These are phyloP conservation scores for Hymenoscyphus infarciens DNA, from an alignment of 2,329 filamentous ascomycete genomes.

Conservation along the genomic window DNA sequence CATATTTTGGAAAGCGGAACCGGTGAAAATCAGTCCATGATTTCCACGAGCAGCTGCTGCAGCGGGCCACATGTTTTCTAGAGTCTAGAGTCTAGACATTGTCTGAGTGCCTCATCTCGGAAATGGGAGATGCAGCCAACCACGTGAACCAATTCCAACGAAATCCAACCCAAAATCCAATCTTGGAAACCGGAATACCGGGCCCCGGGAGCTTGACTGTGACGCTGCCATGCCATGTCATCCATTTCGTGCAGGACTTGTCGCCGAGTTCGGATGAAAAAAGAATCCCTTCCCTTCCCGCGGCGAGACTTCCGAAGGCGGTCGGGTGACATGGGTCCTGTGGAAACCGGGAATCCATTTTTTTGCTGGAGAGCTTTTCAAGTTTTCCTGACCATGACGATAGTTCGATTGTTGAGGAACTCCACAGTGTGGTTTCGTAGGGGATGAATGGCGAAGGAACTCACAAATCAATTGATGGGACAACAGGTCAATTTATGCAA, in stretches of 20 bases:
- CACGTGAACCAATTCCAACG: not conserved
- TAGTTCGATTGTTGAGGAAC: not conserved
- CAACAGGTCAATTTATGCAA: not conserved
- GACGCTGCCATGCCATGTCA: not conserved
- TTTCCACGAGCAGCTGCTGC: no score
- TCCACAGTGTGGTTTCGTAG: not conserved
- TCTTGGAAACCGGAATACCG: not conserved
- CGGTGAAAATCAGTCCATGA: not conserved
- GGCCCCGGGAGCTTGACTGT: not conserved
- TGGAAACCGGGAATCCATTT: not conserved
- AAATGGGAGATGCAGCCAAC: not conserved
- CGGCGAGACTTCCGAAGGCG: not conserved
- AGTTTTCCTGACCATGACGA: not conserved
- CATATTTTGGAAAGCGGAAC: not conserved
- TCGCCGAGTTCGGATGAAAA: not conserved
- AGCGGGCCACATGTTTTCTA: not conserved
- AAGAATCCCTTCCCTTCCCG: not conserved
- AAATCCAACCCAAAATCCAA: not conserved
- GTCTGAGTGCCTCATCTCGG: not conserved
- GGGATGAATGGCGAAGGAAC: not conserved
- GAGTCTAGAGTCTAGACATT: no score
- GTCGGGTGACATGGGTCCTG: not conserved
- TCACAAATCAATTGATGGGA: not conserved
- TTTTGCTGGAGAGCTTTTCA: not conserved
- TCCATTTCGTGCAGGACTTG: not conserved